phyloP scores from a whole-genome alignment of 139 green algal genomes.

The Parachlorella kessleri region DNA sequence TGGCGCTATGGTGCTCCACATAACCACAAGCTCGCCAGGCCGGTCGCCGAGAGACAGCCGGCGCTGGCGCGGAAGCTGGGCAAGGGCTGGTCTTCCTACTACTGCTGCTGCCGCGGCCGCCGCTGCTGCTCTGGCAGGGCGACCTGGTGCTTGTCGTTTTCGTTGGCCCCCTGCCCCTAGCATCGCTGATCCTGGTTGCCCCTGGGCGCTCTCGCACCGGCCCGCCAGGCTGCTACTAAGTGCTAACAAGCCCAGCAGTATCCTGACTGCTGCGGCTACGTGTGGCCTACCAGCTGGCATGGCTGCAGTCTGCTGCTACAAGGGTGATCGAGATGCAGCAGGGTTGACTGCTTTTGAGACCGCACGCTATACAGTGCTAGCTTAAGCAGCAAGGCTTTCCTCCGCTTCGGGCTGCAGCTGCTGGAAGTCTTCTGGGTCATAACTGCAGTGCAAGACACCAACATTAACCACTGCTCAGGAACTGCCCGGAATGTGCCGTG shows the following conservation, averaged over 20 bases:
- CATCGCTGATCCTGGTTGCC: too few relatives aligned
- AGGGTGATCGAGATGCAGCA: too few relatives aligned
- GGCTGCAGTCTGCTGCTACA: too few relatives aligned
- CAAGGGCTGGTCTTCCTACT: not conserved
- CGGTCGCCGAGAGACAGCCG: conserved; percentile 3
- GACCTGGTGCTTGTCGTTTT: too few relatives aligned
- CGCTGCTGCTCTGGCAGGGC: not conserved
- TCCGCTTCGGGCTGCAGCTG: not conserved
- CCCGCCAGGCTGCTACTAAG: too few relatives aligned
- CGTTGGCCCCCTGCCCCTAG: too few relatives aligned
- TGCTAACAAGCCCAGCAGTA: not conserved
- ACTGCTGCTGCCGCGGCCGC: not conserved
- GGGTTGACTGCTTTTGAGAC: too few relatives aligned
- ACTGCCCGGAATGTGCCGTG: too few relatives aligned
- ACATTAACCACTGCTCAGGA: too few relatives aligned
- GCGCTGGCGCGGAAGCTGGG: not conserved
- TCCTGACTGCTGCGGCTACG: not conserved
- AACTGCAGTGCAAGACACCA: too few relatives aligned
- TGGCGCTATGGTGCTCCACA: conserved; percentile 9
- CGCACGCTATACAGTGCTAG: too few relatives aligned
- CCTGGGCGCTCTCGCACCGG: too few relatives aligned
- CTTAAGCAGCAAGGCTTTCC: not conserved
- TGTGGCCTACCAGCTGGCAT: not conserved
- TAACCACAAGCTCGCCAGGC: conserved; percentile 1
- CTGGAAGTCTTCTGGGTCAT: conserved; percentile 73